These are phyloP conservation scores for Crithidia acanthocephali DNA, from an alignment of 208 protist species.

Conservation along the genomic window DNA sequence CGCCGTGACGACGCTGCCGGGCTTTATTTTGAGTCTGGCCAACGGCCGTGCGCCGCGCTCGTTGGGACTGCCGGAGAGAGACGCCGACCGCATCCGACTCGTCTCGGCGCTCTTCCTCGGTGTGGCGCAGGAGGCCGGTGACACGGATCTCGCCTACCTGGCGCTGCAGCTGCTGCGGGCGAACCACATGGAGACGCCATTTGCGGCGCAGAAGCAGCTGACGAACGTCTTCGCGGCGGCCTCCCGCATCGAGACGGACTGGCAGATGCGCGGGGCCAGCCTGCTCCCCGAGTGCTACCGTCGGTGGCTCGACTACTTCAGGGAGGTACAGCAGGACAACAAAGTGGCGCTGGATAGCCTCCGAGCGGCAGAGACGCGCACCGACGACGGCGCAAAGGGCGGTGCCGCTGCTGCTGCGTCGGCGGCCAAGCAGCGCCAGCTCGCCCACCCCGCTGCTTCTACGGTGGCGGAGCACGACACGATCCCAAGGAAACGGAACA, in stretches of 20 bases:
- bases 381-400: background rate
- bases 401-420: too few species aligned
- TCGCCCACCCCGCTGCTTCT: too few species aligned
- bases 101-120: conserved; percentile 74
- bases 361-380: background rate
- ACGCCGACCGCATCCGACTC: conserved; percentile 47
- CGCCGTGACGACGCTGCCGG: conserved; percentile 62
- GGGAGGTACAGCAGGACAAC: conserved; percentile 61
- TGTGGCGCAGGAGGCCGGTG: conserved; percentile 78
- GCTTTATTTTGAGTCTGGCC: conserved; percentile 74
- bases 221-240: conserved; percentile 84
- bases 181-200: conserved; percentile 75
- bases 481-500: too few species aligned
- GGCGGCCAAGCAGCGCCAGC: too few species aligned
- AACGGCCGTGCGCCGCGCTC: conserved; percentile 75
- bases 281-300: conserved; percentile 61
- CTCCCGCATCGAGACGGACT: conserved; percentile 81
- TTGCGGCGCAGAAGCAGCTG: conserved; percentile 80
- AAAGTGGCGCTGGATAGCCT: conserved; percentile 35
- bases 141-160: conserved; percentile 82
- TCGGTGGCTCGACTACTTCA: conserved; percentile 75
- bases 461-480: too few species aligned
- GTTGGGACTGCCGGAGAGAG: conserved; percentile 54
- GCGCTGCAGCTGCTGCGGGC: conserved; percentile 85
- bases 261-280: conserved; percentile 73